Percentiles rank a stretch among this genome's conserved stretches.
These are phyloP conservation scores for Psilocybe cubensis DNA, from an alignment of 768 basidiomycete genomes.

Conservation along the genomic window DNA sequence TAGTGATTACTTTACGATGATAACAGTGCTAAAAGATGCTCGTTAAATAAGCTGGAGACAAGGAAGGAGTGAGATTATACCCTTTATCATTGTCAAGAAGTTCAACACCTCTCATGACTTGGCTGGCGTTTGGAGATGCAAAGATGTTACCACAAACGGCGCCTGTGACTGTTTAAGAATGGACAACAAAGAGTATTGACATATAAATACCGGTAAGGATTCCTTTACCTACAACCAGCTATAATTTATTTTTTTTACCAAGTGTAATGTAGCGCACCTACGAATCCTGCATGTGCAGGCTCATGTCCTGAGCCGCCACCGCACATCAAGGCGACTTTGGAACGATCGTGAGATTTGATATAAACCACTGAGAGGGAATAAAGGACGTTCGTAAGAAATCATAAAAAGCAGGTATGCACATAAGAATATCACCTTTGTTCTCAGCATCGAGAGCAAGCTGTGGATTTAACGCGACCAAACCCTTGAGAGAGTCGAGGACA, in stretches of 20 bases:
- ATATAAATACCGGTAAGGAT: slow-evolving; percentile 66
- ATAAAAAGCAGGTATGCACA: neutral
- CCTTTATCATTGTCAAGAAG: slow-evolving; percentile 74
- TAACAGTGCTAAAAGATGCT: slow-evolving; percentile 60
- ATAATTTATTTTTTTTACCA: neutral
- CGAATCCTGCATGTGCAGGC: slow-evolving; percentile 87
- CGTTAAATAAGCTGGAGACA: neutral
- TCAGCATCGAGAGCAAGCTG: slow-evolving; percentile 67
- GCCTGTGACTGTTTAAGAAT: slow-evolving; percentile 24
- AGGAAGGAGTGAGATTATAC: slow-evolving; percentile 36
- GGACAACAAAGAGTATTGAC: neutral
- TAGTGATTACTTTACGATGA: slow-evolving; percentile 73
- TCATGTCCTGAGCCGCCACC: slow-evolving; percentile 92
- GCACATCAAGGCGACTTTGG: slow-evolving; percentile 77
- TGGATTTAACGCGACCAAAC: slow-evolving; percentile 73
- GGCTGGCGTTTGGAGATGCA: slow-evolving; percentile 86
- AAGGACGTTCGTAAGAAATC: neutral
- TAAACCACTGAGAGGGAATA: slow-evolving; percentile 57
- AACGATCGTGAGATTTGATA: slow-evolving; percentile 54
- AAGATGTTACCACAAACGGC: slow-evolving; percentile 91
- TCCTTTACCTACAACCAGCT: slow-evolving; percentile 58
- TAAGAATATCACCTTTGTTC: slow-evolving; percentile 61
- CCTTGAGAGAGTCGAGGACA: slow-evolving; percentile 79
- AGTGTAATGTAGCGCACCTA: slow-evolving; percentile 54
- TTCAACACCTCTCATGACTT: slow-evolving; percentile 82